Conservation (phyloP, 2,329 filamentous ascomycete species). For the Xylariaceae sp. region DNA sequence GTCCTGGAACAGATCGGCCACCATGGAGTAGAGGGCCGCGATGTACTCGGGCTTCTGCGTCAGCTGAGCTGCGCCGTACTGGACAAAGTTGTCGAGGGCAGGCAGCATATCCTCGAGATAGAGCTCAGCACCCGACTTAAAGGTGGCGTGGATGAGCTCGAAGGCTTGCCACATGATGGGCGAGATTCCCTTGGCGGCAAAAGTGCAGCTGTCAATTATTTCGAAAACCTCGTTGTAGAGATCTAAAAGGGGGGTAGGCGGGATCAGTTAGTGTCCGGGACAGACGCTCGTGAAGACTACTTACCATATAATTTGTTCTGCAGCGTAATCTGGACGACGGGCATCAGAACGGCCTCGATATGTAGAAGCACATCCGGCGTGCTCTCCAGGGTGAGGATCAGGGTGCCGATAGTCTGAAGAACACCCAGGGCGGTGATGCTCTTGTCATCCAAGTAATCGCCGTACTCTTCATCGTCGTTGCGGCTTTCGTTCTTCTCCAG, state of each 20-base stretch:
- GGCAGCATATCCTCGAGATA: conserved; percentile 99
- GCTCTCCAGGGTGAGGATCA: conserved; percentile 94
- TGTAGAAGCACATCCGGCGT: conserved; percentile 92
- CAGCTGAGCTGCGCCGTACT: conserved; percentile 78
- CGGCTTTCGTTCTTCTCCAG: conserved; percentile 80
- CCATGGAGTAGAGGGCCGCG: conserved; percentile 86
- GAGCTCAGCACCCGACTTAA: conserved; percentile 93
- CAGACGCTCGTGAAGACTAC: conserved; percentile 15
- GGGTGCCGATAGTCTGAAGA: conserved; percentile 91
- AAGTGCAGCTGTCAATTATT: conserved; percentile 98
- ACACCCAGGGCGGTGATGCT: conserved; percentile 96
- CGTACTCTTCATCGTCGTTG: conserved; percentile 70
- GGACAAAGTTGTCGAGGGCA: conserved; percentile 94
- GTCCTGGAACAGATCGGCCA: conserved; percentile 88
- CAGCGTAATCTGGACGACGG: conserved; percentile 89
- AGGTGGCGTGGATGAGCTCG: conserved; percentile 91
- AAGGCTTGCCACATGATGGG: conserved; percentile 98
- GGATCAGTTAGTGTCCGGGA: background rate
- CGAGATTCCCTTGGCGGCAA: conserved; percentile 92
- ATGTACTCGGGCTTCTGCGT: conserved; percentile 81
- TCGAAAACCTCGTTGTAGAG: conserved; percentile 98
- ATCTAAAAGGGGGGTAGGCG: conserved; percentile 43
- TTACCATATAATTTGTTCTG: conserved; percentile 94
- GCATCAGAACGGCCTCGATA: conserved; percentile 94
- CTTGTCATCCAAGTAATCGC: conserved; percentile 95